Conservation (phyloP, 2,329 filamentous ascomycete genomes). For the Cladophialophora psammophila region DNA sequence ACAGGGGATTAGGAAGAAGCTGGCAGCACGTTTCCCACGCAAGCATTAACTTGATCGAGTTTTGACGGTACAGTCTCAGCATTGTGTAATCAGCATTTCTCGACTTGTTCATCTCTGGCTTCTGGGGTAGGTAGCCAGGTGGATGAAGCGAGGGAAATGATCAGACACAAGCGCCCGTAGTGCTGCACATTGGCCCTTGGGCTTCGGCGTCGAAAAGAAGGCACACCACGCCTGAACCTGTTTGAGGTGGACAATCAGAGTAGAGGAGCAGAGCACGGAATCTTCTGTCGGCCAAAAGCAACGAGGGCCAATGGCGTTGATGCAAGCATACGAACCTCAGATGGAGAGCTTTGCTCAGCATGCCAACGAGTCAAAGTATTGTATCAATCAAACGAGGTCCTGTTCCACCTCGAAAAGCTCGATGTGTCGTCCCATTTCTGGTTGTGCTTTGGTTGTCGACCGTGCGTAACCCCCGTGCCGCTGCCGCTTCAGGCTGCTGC, state of each 20-base stretch:
- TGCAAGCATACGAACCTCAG: conserved; percentile 43
- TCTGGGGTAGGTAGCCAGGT: conserved; percentile 52
- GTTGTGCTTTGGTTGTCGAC: conserved; percentile 3
- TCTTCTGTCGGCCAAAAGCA: conserved; percentile 23
- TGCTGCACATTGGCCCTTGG: conserved; percentile 64
- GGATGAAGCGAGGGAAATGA: conserved; percentile 52
- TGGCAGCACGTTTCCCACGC: conserved; percentile 97
- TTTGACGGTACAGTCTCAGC: conserved; percentile 95
- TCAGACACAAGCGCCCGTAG: conserved; percentile 79
- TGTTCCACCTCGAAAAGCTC: conserved; percentile 19
- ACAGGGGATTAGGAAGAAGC: conserved; percentile 60
- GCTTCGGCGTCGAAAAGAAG: conserved; percentile 4
- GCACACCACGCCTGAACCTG: neutral
- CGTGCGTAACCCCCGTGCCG: conserved; percentile 43
- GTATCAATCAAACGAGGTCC: conserved; percentile 45
- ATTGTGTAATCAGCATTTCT: conserved; percentile 50
- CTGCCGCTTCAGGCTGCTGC: conserved; percentile 66
- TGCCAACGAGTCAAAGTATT: conserved; percentile 8
- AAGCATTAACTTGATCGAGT: conserved; percentile 99
- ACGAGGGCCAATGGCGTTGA: conserved; percentile 36
- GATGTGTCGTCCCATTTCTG: conserved; percentile 1
- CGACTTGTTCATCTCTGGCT: conserved; percentile 43
- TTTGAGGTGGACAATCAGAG: conserved; percentile 6
- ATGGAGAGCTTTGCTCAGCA: conserved; percentile 29
- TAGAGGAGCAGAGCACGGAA: conserved; percentile 21